Base-by-base conservation (phyloP, 805 yeast genomes). In the Phaffomyces antillensis region DNA sequence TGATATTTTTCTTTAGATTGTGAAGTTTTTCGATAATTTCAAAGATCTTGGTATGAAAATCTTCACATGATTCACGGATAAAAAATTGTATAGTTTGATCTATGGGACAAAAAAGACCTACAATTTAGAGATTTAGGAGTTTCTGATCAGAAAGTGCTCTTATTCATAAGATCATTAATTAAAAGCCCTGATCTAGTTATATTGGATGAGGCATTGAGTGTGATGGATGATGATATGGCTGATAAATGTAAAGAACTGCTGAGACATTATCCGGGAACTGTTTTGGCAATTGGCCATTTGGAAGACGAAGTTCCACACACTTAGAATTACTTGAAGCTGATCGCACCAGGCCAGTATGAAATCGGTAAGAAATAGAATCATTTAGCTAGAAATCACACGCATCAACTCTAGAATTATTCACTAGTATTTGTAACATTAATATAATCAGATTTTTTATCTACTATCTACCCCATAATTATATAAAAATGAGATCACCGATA, bases 191-290 rank as follows among this genome's bases (percentile, higher is more conserved):
- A 77, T 40, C 65, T 91, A 1, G 68, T 91, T 42, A 83, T 91
- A 39, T 67, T 91, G 3, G 99, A 91, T 63, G 99, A 91, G 67
- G 95, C 98, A 0, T 78, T 91, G 47, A 86, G 96, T 20, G 95
- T 89, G 15, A 86, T 91, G 93, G 86, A 83, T 35, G 81, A 79
- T 43, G 75, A 71, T 18, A 72, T 76, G 31, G 70, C 82, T 47
- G 68, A 68, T 35, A 70, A 66, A 40, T 83, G 88, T 44, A 80
- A 80, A 52, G 66, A 67, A 30, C 53, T 79, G 7, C 61, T 72
- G 25, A 65, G 74, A 33, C 57, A 66, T 40, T 80, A 81, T 75
- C 73, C 76, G 3, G 86, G 95, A 0, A 81, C 96, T 0, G 79
- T 82, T 3, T 71, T 91, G 32, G 71, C 84, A 0, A 84, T 93